Base-by-base conservation (phyloP, 805 yeast genomes). In the Ogataea pignaliae region DNA sequence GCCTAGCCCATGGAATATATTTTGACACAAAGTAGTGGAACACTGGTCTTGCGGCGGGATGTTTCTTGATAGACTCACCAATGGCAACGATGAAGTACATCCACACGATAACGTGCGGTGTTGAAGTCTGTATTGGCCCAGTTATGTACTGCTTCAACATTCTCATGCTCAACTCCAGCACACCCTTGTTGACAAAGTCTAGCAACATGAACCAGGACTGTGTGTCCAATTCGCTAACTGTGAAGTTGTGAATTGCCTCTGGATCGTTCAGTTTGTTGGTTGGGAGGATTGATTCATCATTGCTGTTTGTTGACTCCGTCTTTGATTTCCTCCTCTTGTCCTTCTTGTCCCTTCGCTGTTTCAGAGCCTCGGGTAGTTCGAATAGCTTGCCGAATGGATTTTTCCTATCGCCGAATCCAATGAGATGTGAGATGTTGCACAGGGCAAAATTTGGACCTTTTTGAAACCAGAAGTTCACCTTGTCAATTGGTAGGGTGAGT, bases 71-170 rank as follows among this genome's bases (percentile, higher is more conserved):
- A 7, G 83, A 79, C 46, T 78, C 73, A 2, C 85, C 84, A 28
- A 83, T 66, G 0, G 91, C 72, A 11, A 81, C 67, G 17, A 87
- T 63, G 54, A 85, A 88, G 56, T 87, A 85, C 8, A 85, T 63
- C 88, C 91, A 85, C 1, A 88, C 83, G 37, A 86, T 71, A 3
- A 82, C 71, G 68, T 87, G 95, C 11, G 90, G 82, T 3, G 85
- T 72, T 1, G 87, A 79, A 9, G 83, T 75, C 46, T 82, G 79
- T 36, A 78, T 71, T 2, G 95, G 93, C 0, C 93, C 91, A 45
- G 72, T 69, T 32, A 84, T 61, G 56, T 84, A 86, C 46, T 81
- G 81, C 50, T 73, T 73, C 37, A 85, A 60, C 58, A 85, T 85
- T 47, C 82, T 71, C 69, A 83, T 74, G n/a, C 86, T 74, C 45